Conservation (phyloP, 805 yeast species). For the Wickerhamiella nectarea region DNA sequence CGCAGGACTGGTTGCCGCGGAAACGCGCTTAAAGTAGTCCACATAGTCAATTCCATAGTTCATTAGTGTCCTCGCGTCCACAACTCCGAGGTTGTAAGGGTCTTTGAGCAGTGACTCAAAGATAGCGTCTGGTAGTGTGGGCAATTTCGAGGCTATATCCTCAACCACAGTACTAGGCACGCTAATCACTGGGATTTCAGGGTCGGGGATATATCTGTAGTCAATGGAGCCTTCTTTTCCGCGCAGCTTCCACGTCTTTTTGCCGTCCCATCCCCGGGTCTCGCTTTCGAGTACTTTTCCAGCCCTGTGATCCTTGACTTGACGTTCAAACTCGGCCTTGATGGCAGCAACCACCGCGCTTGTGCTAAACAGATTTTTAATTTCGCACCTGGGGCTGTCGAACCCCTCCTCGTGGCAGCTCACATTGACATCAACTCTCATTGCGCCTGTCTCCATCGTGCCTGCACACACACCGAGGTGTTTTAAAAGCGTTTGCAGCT, state of each 20-base stretch:
- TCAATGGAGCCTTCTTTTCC: conserved; percentile 72
- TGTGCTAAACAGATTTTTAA: conserved; percentile 78
- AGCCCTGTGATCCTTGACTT: conserved; percentile 34
- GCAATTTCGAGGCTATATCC: conserved; percentile 31
- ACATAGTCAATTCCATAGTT: conserved; percentile 31
- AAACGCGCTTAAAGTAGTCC: conserved; percentile 29
- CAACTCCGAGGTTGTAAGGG: conserved; percentile 47
- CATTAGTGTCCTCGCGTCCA: conserved; percentile 61
- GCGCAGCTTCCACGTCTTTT: conserved; percentile 50
- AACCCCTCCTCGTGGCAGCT: conserved; percentile 37
- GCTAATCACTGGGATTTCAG: conserved; percentile 56
- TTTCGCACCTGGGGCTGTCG: conserved; percentile 58
- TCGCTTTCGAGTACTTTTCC: conserved; percentile 36
- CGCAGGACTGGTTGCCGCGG: conserved; percentile 23
- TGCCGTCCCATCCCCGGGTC: conserved; percentile 90
- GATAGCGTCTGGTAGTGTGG: conserved; percentile 49
- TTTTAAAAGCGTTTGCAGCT: conserved; percentile 58
- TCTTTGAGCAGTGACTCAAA: conserved; percentile 32
- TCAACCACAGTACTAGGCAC: conserved; percentile 34
- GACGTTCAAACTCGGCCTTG: conserved; percentile 57
- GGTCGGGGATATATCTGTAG: conserved; percentile 89
- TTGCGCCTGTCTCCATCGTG: conserved; percentile 86
- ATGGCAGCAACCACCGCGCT: conserved; percentile 69
- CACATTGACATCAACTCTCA: conserved; percentile 90
- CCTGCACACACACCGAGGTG: conserved; percentile 69